Evolutionary conservation across 352 stramenopile genomes (phyloP).

Genomic region (Globisporangium abappressorium): DNA sequence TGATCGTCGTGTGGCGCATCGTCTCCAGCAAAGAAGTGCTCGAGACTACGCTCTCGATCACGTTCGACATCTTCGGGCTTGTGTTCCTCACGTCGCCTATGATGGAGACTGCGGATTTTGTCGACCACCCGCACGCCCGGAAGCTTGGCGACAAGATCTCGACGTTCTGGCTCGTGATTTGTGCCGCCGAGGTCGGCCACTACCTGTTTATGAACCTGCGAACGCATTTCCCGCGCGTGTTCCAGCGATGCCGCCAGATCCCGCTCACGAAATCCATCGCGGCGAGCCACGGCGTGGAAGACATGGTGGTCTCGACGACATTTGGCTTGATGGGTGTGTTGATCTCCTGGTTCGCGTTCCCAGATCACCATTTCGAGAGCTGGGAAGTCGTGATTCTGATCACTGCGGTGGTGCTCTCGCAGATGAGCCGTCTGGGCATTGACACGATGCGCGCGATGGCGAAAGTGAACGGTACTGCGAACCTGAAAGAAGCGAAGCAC

Average conservation of each 20-base stretch:
- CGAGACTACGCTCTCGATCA: constrained; percentile 47
- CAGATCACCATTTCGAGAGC: constrained; percentile 17
- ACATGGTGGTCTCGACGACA: constrained; percentile 24
- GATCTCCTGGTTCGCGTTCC: constrained; percentile 23
- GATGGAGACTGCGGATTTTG: constrained; percentile 57
- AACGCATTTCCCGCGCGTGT: not conserved
- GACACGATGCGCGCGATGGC: constrained; percentile 43
- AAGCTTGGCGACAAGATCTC: constrained; percentile 34
- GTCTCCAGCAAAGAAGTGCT: constrained; percentile 52
- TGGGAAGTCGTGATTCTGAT: constrained; percentile 39
- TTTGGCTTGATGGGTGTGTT: constrained; percentile 19
- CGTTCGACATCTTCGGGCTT: constrained; percentile 52
- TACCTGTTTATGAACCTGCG: constrained; percentile 22
- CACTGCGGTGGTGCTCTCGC: constrained; percentile 29
- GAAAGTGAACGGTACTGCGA: constrained; percentile 15
- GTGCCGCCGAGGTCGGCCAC: constrained; percentile 31
- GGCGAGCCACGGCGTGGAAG: not conserved
- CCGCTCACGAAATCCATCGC: not conserved
- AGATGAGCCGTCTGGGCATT: constrained; percentile 35
- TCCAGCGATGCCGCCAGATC: constrained; percentile 1
- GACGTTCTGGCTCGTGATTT: constrained; percentile 49
- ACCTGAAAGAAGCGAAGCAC: constrained; percentile 19
- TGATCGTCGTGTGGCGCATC: constrained; percentile 58
- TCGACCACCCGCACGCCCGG: constrained; percentile 39
- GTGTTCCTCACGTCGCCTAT: constrained; percentile 59